Conservation (phyloP, 148 eudicot species). For the Chenopodium berlandieri region DNA sequence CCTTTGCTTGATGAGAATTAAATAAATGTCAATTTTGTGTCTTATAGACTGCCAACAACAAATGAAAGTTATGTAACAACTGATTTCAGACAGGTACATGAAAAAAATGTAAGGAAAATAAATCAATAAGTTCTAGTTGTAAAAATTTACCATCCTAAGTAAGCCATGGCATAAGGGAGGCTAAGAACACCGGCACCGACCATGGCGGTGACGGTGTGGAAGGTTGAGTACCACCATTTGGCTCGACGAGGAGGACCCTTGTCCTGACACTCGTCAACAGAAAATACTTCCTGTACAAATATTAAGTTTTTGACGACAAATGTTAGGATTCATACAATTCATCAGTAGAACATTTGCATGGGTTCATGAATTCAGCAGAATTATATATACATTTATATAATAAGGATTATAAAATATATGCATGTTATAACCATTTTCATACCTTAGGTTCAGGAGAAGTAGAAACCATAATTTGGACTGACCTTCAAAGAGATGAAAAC, state of each 20-base stretch:
- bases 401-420: background rate
- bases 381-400: too few relatives aligned
- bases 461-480: slow-evolving; percentile 24
- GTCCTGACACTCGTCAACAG: slow-evolving; percentile 26
- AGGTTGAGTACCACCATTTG: slow-evolving; percentile 91
- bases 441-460: slow-evolving; percentile 27
- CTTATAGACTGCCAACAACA: too few relatives aligned
- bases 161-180: slow-evolving; percentile 89
- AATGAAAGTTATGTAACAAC: too few relatives aligned
- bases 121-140: too few relatives aligned
- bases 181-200: slow-evolving; percentile 92
- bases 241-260: slow-evolving; percentile 58
- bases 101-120: background rate
- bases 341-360: background rate
- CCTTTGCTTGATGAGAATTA: too few relatives aligned
- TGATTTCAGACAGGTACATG: background rate
- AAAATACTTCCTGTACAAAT: slow-evolving; percentile 24
- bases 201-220: slow-evolving; percentile 88
- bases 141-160: slow-evolving; percentile 66
- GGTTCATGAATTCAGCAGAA: too few relatives aligned
- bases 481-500: slow-evolving; percentile 1
- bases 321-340: background rate
- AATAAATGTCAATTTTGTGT: too few relatives aligned
- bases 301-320: background rate
- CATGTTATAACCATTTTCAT: background rate